Conservation (phyloP, 1,284 basidiomycete genomes). For the Porphyrellus sp. region DNA sequence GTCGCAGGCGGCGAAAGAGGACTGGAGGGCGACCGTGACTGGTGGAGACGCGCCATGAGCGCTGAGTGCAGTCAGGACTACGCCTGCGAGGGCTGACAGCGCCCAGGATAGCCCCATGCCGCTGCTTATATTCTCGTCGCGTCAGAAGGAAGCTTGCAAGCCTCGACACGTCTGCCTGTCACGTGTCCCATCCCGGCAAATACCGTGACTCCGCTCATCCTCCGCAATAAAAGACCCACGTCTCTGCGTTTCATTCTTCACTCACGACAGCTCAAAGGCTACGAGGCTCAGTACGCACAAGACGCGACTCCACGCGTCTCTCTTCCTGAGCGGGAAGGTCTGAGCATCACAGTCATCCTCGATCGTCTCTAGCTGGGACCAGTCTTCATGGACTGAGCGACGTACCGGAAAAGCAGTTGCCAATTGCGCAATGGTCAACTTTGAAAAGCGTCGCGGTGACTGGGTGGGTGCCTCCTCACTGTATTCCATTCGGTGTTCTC, state of each 20-base stretch:
- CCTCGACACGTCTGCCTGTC: conserved; percentile 18
- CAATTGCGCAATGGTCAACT: conserved; percentile 22
- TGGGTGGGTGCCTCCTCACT: conserved; percentile 24
- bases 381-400: conserved; percentile 44
- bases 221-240: conserved; percentile 10
- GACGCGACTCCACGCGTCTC: conserved; percentile 28
- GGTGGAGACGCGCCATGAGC: conserved; percentile 51
- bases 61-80: conserved; percentile 17
- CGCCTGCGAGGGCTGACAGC: conserved; percentile 20
- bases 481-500: conserved; percentile 7
- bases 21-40: conserved; percentile 73
- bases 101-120: conserved; percentile 20
- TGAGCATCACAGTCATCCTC: conserved; percentile 52
- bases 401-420: conserved; percentile 48
- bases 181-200: conserved; percentile 23
- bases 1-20: conserved; percentile 78
- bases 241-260: background rate
- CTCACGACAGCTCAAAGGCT: conserved; percentile 47
- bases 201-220: conserved; percentile 20
- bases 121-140: conserved; percentile 4
- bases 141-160: too few species aligned
- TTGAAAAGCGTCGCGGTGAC: conserved; percentile 37
- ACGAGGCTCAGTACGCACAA: conserved; percentile 51
- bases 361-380: conserved; percentile 52
- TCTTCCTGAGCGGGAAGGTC: conserved; percentile 59